Conservation (phyloP, 257 asterid genomes). For the Capsicum pubescens region DNA sequence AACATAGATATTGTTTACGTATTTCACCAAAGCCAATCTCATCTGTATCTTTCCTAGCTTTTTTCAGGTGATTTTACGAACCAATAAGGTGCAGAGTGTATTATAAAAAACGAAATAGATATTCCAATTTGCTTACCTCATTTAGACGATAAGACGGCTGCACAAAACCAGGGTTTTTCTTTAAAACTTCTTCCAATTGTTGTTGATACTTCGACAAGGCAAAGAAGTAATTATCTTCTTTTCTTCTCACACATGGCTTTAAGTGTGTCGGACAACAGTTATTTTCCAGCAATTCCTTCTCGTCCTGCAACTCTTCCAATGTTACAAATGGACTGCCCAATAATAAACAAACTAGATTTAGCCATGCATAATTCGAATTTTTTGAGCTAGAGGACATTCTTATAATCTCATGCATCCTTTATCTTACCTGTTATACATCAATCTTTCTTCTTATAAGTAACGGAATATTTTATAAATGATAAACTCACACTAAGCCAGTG, state of each 20-base stretch:
- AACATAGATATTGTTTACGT: not conserved
- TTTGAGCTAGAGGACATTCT: not conserved
- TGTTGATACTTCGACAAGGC: slow-evolving; percentile 91
- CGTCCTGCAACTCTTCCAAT: slow-evolving; percentile 63
- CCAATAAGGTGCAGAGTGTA: not conserved
- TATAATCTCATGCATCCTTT: not conserved
- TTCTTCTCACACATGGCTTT: slow-evolving; percentile 82
- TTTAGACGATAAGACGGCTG: slow-evolving; percentile 89
- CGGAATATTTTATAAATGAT: not conserved
- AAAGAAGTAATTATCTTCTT: slow-evolving; percentile 96
- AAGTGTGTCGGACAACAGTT: slow-evolving; percentile 90
- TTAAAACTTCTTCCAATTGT: slow-evolving; percentile 64
- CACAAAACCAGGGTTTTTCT: slow-evolving; percentile 76
- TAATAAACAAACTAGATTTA: slow-evolving; percentile 26
- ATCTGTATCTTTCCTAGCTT: not conserved
- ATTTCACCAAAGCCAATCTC: not conserved
- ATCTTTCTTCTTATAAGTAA: not conserved
- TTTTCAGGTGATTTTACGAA: not conserved
- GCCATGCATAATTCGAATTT: slow-evolving; percentile 19
- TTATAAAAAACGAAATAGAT: slow-evolving; percentile 1
- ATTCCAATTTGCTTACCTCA: slow-evolving; percentile 59
- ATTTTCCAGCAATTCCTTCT: slow-evolving; percentile 83
- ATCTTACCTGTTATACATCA: not conserved
- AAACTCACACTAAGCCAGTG: not conserved
- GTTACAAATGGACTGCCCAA: slow-evolving; percentile 28